phyloP scores from a whole-genome alignment of 2,329 filamentous ascomycete genomes.

The Hypoxylon sp. region DNA sequence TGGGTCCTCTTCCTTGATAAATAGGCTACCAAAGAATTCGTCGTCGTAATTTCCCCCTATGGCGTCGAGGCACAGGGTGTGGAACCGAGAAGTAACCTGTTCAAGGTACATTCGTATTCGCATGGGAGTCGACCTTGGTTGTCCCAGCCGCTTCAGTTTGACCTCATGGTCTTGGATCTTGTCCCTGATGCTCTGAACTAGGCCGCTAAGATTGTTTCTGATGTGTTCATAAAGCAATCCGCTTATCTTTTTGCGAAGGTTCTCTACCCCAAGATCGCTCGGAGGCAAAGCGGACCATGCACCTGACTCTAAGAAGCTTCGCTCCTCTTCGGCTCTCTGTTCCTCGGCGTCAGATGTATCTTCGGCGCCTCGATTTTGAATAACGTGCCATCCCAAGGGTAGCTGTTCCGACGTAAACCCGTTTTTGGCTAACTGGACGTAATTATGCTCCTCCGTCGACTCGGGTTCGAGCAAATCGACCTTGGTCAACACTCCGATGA shows the following conservation, averaged over 20 bases:
- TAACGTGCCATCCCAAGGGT: slow-evolving; percentile 65
- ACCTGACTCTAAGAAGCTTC: slow-evolving; percentile 50
- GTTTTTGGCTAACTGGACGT: slow-evolving; percentile 53
- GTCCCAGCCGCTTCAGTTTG: slow-evolving; percentile 44
- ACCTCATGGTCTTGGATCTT: slow-evolving; percentile 36
- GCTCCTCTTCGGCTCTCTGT: slow-evolving; percentile 52
- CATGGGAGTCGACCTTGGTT: slow-evolving; percentile 44
- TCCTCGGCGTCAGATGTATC: slow-evolving; percentile 42
- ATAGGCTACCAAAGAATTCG: slow-evolving; percentile 55
- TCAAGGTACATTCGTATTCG: slow-evolving; percentile 53
- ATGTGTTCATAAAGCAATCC: slow-evolving; percentile 52
- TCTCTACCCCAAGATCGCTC: slow-evolving; percentile 52
- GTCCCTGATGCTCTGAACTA: slow-evolving; percentile 48
- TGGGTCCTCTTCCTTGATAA: background rate
- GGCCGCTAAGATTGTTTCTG: slow-evolving; percentile 47
- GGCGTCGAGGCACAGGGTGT: slow-evolving; percentile 54
- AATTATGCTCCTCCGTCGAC: slow-evolving; percentile 56
- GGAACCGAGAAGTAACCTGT: slow-evolving; percentile 54
- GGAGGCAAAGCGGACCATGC: slow-evolving; percentile 49
- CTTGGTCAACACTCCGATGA: slow-evolving; percentile 70
- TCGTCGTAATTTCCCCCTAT: slow-evolving; percentile 58
- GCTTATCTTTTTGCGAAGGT: slow-evolving; percentile 55
- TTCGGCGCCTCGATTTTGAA: slow-evolving; percentile 61
- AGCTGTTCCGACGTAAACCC: slow-evolving; percentile 50
- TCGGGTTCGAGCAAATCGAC: slow-evolving; percentile 59